Evolutionary conservation across 2,329 filamentous ascomycete species (phyloP), one percentile per base, ranked within the genome.

Genomic region (Knufia fluminis): DNA sequence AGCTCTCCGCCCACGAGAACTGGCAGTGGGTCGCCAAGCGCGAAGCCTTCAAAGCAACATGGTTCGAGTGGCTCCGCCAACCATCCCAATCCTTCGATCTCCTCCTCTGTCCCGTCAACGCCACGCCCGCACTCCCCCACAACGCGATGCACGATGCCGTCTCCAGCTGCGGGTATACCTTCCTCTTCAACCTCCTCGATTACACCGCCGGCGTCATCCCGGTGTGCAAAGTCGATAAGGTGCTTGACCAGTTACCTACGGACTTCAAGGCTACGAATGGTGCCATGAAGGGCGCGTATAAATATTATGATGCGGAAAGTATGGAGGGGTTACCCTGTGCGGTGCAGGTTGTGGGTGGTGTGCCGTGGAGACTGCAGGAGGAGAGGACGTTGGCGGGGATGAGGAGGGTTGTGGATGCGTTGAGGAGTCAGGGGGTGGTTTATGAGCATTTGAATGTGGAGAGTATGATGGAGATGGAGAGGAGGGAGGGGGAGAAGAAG

Each of bases 101-200:
- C 56, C 75, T 96, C 57, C 68, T 96, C 28, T 81, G 85, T 8
- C 85, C 86, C n/a, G 88, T 83, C 0, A 95, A 96, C 64, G 88
- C 90, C 0, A 94, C 88, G 0, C 89, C 90, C 1, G 90, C 90
- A 0, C 79, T 94, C 2, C 89, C 89, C 1, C 89, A 94, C 63
- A 79, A 82, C 41, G 89, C 81, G 0, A 96, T 95, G 88, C 79
- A 80, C 57, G 82, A 91, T 59, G 87, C 87, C 2, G 81, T 92
- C 39, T 85, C 84, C 54, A 87, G 83, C 57, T 96, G 90, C 60
- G 89, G 88, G 1, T 96, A 97, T 62, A 96, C 90, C 0, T 95
- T 96, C 64, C 68, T 95, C 49, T 97, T 92, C 71, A 96, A 96
- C 60, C 57, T 96, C 79, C 78, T 96, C 43, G 91, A 96, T 63